Evolutionary conservation across 2,329 filamentous ascomycete species (phyloP).

Genomic region (Ophiocordyceps camponoti-saundersi): DNA sequence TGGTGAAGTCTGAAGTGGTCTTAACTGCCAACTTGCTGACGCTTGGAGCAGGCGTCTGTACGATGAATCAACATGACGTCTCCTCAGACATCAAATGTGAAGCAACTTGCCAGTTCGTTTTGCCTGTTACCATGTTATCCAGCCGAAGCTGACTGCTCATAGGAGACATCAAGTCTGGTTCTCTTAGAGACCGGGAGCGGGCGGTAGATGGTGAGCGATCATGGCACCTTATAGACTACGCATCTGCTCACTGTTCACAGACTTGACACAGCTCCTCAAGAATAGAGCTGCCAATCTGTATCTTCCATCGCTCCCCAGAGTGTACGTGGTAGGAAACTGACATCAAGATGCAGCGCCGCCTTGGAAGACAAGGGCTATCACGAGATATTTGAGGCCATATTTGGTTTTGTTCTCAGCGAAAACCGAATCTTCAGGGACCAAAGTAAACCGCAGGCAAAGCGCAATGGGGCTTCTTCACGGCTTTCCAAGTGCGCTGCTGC

Average conservation of each 20-base stretch:
- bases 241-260: constrained; percentile 6
- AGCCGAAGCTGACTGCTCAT: constrained; percentile 3
- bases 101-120: constrained; percentile 15
- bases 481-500: constrained; percentile 55
- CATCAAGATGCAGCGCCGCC: constrained; percentile 10
- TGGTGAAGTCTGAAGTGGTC: background rate
- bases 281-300: constrained; percentile 20
- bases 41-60: background rate
- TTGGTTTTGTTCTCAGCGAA: constrained; percentile 50
- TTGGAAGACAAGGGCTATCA: constrained; percentile 68
- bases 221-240: background rate
- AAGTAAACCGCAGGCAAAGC: constrained; percentile 26
- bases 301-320: constrained; percentile 1
- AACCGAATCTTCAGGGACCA: constrained; percentile 44
- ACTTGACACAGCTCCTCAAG: constrained; percentile 21
- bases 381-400: constrained; percentile 64
- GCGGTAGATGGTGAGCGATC: constrained; percentile 21
- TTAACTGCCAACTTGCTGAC: too few relatives aligned
- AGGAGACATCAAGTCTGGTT: constrained; percentile 18
- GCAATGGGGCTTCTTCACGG: constrained; percentile 32
- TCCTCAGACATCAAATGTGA: constrained; percentile 15
- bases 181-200: constrained; percentile 19
- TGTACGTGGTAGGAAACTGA: background rate
- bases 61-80: constrained; percentile 12
- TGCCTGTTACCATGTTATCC: background rate